Base-by-base conservation (phyloP, 371 early-diverging fungal genomes). In the Mortierella sp. region DNA sequence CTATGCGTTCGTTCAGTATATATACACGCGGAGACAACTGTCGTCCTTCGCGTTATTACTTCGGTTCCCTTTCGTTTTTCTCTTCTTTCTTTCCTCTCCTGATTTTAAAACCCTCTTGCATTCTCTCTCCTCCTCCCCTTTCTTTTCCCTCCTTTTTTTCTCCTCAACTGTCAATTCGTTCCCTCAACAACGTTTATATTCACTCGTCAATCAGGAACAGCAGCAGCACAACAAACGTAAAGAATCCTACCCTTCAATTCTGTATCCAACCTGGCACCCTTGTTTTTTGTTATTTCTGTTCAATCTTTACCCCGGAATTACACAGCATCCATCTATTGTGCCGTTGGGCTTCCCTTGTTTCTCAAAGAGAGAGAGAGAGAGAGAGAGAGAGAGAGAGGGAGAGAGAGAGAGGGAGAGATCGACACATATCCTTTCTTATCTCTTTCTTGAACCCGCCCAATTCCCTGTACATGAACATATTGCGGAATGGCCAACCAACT, bases 151-250 rank as follows among this genome's bases (percentile, higher is more conserved):
- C 71, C 43, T 71, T 61, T 75, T 44, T 21, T 24, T 54, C 5
- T 34, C 46, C 67, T 71, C 46, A 75, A 75, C 61, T 71, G 67
- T 71, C 31, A 51, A 64, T 51, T 71, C 72, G 75, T 71, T 69
- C 69, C 72, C 24, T 72, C 24, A 67, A 67, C 72, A 34, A 48
- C 37, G n/a, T n/a, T 70, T 40, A 24, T 28, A 46, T 46, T 46
- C 50, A 50, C 57, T 50, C 44, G 44, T 51, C 55, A 64, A 59
- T 54, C 73, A 53, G 67, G 48, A 37, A 40, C 34, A 21, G 14
- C 24, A 21, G 37, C 67, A 67, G 21, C 8, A 37, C 37, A 40
- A 10, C 19, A 67, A 37, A 37, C 37, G 67, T 67, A 67, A 67
- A 40, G 67, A 21, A 67, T 37, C 34, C 3, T 9, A 37, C 11